Evolutionary conservation across 164 flowering plant genomes (phyloP).

Genomic region (Vitis rotundifolia): DNA sequence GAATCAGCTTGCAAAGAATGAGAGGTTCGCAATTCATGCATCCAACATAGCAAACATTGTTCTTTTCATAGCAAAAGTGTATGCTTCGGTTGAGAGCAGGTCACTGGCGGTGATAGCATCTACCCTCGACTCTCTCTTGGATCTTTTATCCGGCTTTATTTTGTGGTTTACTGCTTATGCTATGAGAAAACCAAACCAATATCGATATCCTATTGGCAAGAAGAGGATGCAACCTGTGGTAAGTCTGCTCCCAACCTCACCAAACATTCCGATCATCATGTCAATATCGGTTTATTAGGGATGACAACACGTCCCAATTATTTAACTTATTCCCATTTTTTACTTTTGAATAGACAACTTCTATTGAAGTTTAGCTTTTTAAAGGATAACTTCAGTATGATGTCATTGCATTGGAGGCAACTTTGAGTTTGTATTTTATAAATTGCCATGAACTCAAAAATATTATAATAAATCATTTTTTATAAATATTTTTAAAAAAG

Average conservation of each 20-base stretch:
- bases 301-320: too few relatives aligned
- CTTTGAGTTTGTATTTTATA: too few relatives aligned
- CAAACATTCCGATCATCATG: too few relatives aligned
- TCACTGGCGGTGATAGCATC: conserved; percentile 88
- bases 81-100: conserved; percentile 67
- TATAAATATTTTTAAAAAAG: too few relatives aligned
- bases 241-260: conserved; percentile 8
- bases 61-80: conserved; percentile 68
- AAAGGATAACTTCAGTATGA: too few relatives aligned
- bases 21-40: conserved; percentile 49
- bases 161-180: conserved; percentile 74
- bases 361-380: too few relatives aligned
- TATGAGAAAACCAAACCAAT: conserved; percentile 66
- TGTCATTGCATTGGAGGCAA: too few relatives aligned
- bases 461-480: too few relatives aligned
- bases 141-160: conserved; percentile 76
- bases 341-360: too few relatives aligned
- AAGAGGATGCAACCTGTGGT: conserved; percentile 83
- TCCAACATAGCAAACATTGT: conserved; percentile 66
- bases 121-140: conserved; percentile 73
- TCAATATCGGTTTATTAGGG: too few relatives aligned
- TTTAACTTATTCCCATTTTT: too few relatives aligned
- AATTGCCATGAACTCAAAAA: too few relatives aligned
- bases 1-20: conserved; percentile 53
- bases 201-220: conserved; percentile 74